Evolutionary conservation across 176 grass and related monocot genomes (phyloP), one percentile per base, ranked within the genome.

Genomic region (Carex scoparia): DNA sequence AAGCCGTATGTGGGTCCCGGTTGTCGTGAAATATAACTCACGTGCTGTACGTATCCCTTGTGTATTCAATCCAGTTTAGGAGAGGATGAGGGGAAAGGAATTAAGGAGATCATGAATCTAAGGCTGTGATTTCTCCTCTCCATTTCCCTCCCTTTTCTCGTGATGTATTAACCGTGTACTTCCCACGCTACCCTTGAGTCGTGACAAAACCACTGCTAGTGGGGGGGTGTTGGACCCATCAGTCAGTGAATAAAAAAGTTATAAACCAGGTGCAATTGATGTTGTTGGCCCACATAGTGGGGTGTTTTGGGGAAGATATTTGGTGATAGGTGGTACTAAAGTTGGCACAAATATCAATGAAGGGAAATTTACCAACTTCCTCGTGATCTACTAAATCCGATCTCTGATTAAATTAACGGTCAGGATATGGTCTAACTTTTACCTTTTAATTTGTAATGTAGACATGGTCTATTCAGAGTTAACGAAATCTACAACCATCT

Each of bases 231-330:
- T 11, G 61, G 16, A 0, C 42, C 63, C 40, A 69, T 0, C 0
- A 15, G 35, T 83, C 80, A 54, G 80, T 65, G 33, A 46, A 0
- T 1, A 10, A 0, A 0, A 18, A 18, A 1, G 0, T 0, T 9
- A 6, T 83, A 65, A 83, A 48, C 80, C 61, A 18, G 4, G 80
- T 83, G n/a, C 53, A 61, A 16, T 12, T 59, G 12, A 60, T 3
- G 19, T 32, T 9, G 0, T 8, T 16, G 14, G 54, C 9, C 42
- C 11, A 27, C 56, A 38, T 38, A 40, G 10, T 82, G 59, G 80
- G 80, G 55, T 31, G 11, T 81, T 79, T 61, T 63, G 79, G 79
- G 58, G 63, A 81, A 61, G 79, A 40, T 81, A 38, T 81, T 81
- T 61, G 55, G 69, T 61, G 55, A 81, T 64, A 81, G 58, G 65